Evolutionary conservation across 2,329 filamentous ascomycete species (phyloP).

Genomic region (Colletotrichum cereale): DNA sequence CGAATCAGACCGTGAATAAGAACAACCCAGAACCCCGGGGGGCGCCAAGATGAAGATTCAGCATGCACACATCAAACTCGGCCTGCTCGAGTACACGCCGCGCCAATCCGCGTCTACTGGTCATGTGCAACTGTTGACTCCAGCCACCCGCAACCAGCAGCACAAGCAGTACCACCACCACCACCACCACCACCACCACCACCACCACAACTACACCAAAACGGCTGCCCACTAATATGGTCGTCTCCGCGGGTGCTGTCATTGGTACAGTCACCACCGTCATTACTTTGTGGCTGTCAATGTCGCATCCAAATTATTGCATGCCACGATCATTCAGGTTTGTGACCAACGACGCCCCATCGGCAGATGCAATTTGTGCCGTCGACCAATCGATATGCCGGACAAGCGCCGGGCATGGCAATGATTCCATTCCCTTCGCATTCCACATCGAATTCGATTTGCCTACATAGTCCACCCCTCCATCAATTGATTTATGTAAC

Average conservation of each 20-base stretch:
- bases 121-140: neutral
- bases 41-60: neutral
- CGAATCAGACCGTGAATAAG: neutral
- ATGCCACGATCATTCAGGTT: constrained; percentile 11
- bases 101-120: neutral
- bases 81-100: neutral
- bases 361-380: constrained; percentile 2
- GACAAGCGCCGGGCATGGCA: constrained; percentile 4
- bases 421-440: constrained; percentile 4
- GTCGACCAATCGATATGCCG: constrained; percentile 14
- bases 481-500: neutral
- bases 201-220: neutral
- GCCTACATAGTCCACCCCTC: constrained; percentile 9
- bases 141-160: constrained; percentile 12
- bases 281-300: constrained; percentile 7
- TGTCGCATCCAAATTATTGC: constrained; percentile 21
- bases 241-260: neutral
- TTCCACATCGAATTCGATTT: constrained; percentile 5
- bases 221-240: constrained; percentile 6
- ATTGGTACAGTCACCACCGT: neutral
- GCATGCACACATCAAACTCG: neutral
- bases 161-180: constrained; percentile 15
- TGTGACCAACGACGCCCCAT: constrained; percentile 15
- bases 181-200: constrained; percentile 5
- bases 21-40: neutral